Base-by-base conservation (phyloP, 2,329 filamentous ascomycete species). In the Blastomyces emzantsi region DNA sequence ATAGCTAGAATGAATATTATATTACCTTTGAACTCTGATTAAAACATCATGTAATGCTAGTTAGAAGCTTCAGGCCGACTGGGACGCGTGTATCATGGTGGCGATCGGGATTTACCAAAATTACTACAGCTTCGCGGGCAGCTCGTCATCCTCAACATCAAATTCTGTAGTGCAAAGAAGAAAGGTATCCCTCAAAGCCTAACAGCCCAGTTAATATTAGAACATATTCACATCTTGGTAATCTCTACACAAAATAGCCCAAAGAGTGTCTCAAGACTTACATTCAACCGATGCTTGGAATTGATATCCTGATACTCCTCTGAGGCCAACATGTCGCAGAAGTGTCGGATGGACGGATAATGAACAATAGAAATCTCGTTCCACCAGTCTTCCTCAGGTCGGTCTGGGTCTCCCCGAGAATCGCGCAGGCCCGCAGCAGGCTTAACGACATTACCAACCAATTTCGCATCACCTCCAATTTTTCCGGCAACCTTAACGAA, bases 291-390 rank as follows among this genome's bases (percentile, higher is more conserved):
- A 69, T 79, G 75, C 69, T 74, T 79, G 61, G 79, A 74, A 73
- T 87, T 87, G 6, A 84, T 82, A 49, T 73, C 77, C 74, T 86
- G 83, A 71, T 86, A 86, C 68, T 85, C 83, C 68, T 79, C 76
- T 54, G 80, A 80, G 1, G 76, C 79, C 54, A 85, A 69, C 84
- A 86, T 87, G 69, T 85, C 83, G 54, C 81, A 81, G 69, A 87
- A 87, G 72, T 87, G 84, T 65, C 72, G 66, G 45, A 87, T 81
- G 60, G 80, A 85, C 2, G 85, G 85, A 72, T 87, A 87, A 74
- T 87, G 85, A 63, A 85, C 85, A 54, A 87, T 76, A 0, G 85
- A 85, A 65, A 88, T 79, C 73, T 88, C 85, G 70, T 87, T 82
- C 85, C 85, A 88, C 61, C 74, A 74, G 15, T 73, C 74, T 56